These are phyloP conservation scores for Beauveria sp. DNA, from an alignment of 2,329 filamentous ascomycete species.

Conservation along the genomic window DNA sequence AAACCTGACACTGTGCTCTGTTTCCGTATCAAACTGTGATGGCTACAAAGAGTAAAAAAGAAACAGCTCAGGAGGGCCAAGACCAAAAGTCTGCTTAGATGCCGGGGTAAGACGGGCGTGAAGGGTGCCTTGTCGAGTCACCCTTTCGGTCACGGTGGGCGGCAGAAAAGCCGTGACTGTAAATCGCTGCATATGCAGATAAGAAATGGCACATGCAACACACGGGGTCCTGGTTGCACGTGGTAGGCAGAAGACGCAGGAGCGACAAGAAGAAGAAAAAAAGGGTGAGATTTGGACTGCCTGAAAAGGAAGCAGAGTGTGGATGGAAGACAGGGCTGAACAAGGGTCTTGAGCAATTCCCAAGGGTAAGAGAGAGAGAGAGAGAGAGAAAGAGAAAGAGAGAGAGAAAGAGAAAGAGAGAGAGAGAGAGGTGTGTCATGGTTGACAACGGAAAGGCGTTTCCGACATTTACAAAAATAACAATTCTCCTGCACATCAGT, in stretches of 20 bases:
- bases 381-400: background rate
- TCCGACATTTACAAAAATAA: background rate
- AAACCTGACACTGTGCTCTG: background rate
- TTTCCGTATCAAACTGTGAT: background rate
- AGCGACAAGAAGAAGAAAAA: background rate
- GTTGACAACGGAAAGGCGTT: background rate
- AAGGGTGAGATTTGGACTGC: background rate
- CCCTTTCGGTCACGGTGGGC: background rate
- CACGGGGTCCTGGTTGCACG: background rate
- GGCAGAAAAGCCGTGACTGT: background rate
- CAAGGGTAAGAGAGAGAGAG: background rate
- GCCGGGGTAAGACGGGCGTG: background rate
- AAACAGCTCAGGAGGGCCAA: background rate
- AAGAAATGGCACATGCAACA: background rate
- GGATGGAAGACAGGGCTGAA: background rate
- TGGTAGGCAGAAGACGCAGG: background rate
- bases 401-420: background rate
- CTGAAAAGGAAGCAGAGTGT: background rate
- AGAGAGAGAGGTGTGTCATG: background rate
- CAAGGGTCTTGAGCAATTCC: background rate
- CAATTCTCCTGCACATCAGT: background rate
- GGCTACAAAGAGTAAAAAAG: too few relatives aligned
- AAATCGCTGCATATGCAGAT: background rate
- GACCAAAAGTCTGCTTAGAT: background rate
- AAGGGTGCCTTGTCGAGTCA: background rate